Conservation (phyloP, 768 basidiomycete species). For the Amanita molliuscula region DNA sequence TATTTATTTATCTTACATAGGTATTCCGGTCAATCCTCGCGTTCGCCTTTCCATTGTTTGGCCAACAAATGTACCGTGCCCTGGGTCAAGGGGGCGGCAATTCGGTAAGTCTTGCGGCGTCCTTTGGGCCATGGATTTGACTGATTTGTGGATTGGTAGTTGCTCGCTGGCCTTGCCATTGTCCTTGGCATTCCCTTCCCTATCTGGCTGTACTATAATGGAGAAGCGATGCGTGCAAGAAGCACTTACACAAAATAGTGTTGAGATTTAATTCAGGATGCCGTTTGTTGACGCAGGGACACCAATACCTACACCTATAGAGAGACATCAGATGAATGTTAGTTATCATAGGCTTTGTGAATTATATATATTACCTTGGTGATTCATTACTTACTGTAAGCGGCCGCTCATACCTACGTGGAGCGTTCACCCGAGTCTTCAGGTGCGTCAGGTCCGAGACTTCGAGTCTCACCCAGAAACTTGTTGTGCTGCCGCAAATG, state of each 20-base stretch:
- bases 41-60: constrained; percentile 39
- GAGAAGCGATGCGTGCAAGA: constrained; percentile 33
- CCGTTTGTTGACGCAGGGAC: too few species aligned
- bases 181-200: constrained; percentile 66
- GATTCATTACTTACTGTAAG: background rate
- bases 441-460: constrained; percentile 1
- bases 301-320: background rate
- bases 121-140: background rate
- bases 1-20: constrained; percentile 12
- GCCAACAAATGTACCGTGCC: constrained; percentile 48
- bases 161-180: constrained; percentile 50
- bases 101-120: constrained; percentile 24
- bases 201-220: constrained; percentile 58
- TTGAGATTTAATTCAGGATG: too few species aligned
- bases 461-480: constrained; percentile 46
- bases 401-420: constrained; percentile 10
- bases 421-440: too few species aligned
- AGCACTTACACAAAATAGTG: constrained; percentile 18
- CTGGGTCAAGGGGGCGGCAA: constrained; percentile 65
- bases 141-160: constrained; percentile 17
- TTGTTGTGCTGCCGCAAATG: constrained; percentile 86
- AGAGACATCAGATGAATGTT: too few species aligned
- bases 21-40: constrained; percentile 38
- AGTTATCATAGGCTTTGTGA: too few species aligned
- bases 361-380: too few species aligned